Percentiles rank a stretch among this genome's conserved stretches.
These are phyloP conservation scores for Syzygium malaccense DNA, from an alignment of 441 rosid genomes.

Conservation along the genomic window DNA sequence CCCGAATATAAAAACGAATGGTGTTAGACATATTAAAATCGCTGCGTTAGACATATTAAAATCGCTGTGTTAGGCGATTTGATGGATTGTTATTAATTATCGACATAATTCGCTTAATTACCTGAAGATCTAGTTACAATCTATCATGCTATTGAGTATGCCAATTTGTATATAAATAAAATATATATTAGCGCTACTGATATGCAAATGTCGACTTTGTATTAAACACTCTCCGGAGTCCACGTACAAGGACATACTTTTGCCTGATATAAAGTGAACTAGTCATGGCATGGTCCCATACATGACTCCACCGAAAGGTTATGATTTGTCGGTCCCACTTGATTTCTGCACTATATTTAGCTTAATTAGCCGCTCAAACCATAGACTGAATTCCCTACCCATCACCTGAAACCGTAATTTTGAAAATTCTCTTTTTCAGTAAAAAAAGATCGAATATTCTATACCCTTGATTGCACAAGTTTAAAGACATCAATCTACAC, in stretches of 20 bases:
- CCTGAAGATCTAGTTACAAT: not conserved
- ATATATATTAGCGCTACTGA: too few relatives aligned
- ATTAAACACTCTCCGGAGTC: too few relatives aligned
- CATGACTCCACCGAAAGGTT: not conserved
- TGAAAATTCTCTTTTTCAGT: not conserved
- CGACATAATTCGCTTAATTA: not conserved
- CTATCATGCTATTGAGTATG: not conserved
- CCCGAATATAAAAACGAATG: not conserved
- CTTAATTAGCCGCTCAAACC: not conserved
- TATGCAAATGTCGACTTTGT: too few relatives aligned
- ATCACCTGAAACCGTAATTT: accelerated
- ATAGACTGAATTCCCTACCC: too few relatives aligned
- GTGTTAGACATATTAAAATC: not conserved
- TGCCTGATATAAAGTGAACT: not conserved
- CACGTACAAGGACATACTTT: too few relatives aligned
- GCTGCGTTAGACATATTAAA: not conserved
- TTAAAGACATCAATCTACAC: not conserved
- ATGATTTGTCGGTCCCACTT: not conserved
- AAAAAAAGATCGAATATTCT: not conserved
- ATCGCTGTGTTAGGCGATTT: not conserved
- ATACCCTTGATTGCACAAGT: not conserved
- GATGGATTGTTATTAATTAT: not conserved
- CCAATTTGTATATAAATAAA: not conserved
- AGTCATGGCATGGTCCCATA: not conserved
- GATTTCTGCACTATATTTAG: not conserved